Base-by-base conservation (phyloP, 805 yeast species). In the Sugiyamaella americana region DNA sequence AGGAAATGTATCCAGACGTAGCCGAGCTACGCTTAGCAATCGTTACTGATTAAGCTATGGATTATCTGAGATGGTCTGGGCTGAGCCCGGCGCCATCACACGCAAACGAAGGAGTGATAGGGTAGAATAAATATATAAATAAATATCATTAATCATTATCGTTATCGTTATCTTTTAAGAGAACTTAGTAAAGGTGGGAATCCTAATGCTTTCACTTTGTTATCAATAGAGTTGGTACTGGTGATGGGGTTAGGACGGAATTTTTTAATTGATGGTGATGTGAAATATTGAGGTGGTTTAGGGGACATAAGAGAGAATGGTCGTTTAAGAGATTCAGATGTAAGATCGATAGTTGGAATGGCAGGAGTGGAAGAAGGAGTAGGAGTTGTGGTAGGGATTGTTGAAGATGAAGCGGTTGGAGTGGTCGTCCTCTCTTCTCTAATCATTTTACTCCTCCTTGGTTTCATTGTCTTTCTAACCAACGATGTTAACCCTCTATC, bases 121-220 rank as follows among this genome's bases (percentile, higher is more conserved):
- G n/a, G n/a, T n/a, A n/a, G n/a, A n/a, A n/a, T n/a, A n/a, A n/a
- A n/a, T n/a, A n/a, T n/a, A 26, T 26, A 26, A 26, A 26, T 26
- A 26, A 8, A 26, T 26, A 26, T 26, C 32, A 26, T 26, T 26
- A 26, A 13, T 26, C 32, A 26, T 26, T 26, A 13, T 26, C 32
- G 13, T 26, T 26, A 26, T 26, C 32, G 13, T 26, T 26, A 26
- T 26, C 32, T 26, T 13, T 26, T 26, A 13, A 46, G 37, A 13
- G 48, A 46, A 13, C 53, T 41, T 18, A 58, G 43, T 44, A 54
- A 37, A 2, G 62, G 62, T 16, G 62, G 62, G 40, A 58, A 58
- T 4, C 62, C 62, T 48, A 58, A 51, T 3, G 61, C 54, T 35
- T 49, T 52, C 11, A 55, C 55, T 5, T 54, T 51, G 43, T 50